These are phyloP conservation scores for Forsythia viridissima DNA, from an alignment of 257 asterid genomes.

Conservation along the genomic window DNA sequence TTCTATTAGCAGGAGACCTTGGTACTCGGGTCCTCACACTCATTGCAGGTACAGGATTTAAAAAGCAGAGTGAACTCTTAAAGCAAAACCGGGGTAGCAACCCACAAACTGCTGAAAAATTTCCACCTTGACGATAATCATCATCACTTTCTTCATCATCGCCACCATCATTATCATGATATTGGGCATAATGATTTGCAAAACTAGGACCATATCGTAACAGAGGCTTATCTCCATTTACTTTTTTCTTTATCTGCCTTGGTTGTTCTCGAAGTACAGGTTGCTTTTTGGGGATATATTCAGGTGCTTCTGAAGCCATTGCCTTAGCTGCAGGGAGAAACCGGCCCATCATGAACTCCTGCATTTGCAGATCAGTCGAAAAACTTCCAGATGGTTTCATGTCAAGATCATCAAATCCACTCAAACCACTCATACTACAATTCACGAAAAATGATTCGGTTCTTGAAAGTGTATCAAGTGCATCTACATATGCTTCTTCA, in stretches of 20 bases:
- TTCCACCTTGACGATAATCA: slow-evolving; percentile 41
- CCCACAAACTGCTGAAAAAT: slow-evolving; percentile 56
- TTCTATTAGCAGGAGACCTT: slow-evolving; percentile 45
- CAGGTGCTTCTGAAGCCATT: slow-evolving; percentile 69
- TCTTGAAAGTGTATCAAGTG: slow-evolving; percentile 66
- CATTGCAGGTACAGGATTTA: slow-evolving; percentile 65
- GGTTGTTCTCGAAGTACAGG: slow-evolving; percentile 34
- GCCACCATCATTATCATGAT: slow-evolving; percentile 38
- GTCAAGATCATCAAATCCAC: slow-evolving; percentile 57
- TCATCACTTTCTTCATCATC: slow-evolving; percentile 58
- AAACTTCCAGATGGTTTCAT: slow-evolving; percentile 31
- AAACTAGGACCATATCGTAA: slow-evolving; percentile 88
- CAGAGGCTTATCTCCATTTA: slow-evolving; percentile 44
- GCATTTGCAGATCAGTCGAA: slow-evolving; percentile 44
- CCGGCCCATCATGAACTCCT: slow-evolving; percentile 80
- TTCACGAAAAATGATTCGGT: slow-evolving; percentile 70
- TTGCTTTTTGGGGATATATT: slow-evolving; percentile 55
- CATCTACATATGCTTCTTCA: slow-evolving; percentile 69
- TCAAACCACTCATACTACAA: slow-evolving; percentile 70
- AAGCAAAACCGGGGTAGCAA: slow-evolving; percentile 78
- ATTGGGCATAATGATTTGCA: slow-evolving; percentile 46
- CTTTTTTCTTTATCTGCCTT: slow-evolving; percentile 37
- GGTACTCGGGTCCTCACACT: slow-evolving; percentile 59
- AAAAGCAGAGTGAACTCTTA: slow-evolving; percentile 43
- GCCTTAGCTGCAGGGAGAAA: slow-evolving; percentile 96